Evolutionary conservation across 805 yeast genomes (phyloP), one percentile per base, ranked within the genome.

Genomic region (Ogataea parapolymorpha): DNA sequence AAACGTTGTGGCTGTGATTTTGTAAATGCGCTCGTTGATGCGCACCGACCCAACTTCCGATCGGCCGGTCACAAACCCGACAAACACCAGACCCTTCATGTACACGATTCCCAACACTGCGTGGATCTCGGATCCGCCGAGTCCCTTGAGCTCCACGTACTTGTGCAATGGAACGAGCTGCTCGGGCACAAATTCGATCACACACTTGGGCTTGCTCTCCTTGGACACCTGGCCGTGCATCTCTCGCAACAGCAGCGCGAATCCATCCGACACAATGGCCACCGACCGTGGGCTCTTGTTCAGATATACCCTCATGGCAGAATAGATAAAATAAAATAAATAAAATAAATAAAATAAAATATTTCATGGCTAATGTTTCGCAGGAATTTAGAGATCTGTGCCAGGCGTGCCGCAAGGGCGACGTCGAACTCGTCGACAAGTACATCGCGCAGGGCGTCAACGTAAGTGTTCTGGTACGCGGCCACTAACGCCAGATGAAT

Each of bases 361-460:
- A 18, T 28, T 25, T 28, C 12, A 43, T 22, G 35, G 33, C 15
- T 32, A 14, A 35, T 23, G 46, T 48, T 29, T 46, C 51, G 22
- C 46, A 58, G 37, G 66, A 59, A 8, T 76, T 74, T 47, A 47
- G 54, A 4, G 77, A 75, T 31, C 68, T 83, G 11, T 78, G 85
- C 47, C 59, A 67, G 45, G 87, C 90, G 0, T 85, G 93, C 47
- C 65, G 93, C 14, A 53, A 65, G 2, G 93, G 93, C 1, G 91
- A 85, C 52, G 41, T 72, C 2, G 89, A 80, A 26, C 66, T 71
- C 35, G 91, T 75, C 1, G 87, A 81, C 32, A 62, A 73, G 26
- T 58, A 79, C 29, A 67, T 82, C 3, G 63, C 78, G 1, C 68
- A 72, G 8, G 83, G 82, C 1, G 72, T 74, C 11, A 66, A 76